These are phyloP conservation scores for Phytophthora pseudosyringae DNA, from an alignment of 352 stramenopile genomes.

Conservation along the genomic window DNA sequence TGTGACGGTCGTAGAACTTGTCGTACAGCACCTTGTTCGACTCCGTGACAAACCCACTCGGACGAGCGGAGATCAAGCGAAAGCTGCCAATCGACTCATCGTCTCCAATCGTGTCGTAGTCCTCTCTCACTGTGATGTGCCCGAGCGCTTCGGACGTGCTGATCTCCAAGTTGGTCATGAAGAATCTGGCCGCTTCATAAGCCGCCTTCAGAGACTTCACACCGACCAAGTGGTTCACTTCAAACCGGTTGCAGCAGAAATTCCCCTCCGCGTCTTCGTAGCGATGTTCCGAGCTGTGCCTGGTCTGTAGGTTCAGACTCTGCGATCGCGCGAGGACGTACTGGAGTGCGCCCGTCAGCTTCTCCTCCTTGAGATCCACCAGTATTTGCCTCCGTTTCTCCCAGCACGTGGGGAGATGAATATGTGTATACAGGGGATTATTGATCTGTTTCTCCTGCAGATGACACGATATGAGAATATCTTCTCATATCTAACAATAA, in stretches of 20 bases:
- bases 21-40: constrained; percentile 36
- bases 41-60: constrained; percentile 23
- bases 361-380: constrained; percentile 30
- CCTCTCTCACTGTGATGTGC: constrained; percentile 46
- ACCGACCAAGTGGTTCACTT: constrained; percentile 25
- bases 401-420: constrained; percentile 18
- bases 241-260: constrained; percentile 44
- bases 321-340: constrained; percentile 1
- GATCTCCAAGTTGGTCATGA: constrained; percentile 56
- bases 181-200: constrained; percentile 41
- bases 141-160: constrained; percentile 48
- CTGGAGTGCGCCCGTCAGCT: background rate
- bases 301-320: constrained; percentile 18
- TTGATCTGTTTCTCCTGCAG: background rate
- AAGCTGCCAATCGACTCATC: constrained; percentile 29
- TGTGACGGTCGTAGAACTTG: constrained; percentile 29
- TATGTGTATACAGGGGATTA: constrained; percentile 16
- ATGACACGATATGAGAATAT: background rate
- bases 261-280: constrained; percentile 41
- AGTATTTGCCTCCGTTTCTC: constrained; percentile 26
- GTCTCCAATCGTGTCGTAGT: constrained; percentile 40
- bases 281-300: constrained; percentile 43
- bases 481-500: background rate
- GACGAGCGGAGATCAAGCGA: constrained; percentile 27
- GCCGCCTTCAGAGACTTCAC: constrained; percentile 28